Conservation (phyloP, 2,329 filamentous ascomycete species). For the Hansfordia pulvinata region DNA sequence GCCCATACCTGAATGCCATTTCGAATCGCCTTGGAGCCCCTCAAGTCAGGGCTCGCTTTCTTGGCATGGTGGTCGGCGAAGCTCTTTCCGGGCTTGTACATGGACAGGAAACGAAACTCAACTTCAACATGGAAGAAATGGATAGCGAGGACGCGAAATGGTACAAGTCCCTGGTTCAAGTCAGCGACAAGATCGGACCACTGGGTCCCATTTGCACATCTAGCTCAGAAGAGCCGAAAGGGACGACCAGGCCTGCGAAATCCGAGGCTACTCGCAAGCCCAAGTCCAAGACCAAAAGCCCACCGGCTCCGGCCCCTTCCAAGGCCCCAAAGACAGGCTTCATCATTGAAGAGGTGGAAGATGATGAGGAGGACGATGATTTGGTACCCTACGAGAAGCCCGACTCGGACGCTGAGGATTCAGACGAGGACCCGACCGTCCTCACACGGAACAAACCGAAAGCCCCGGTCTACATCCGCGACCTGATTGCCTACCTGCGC, state of each 20-base stretch:
- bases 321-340: conserved; percentile 24
- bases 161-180: conserved; percentile 53
- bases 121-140: conserved; percentile 74
- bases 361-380: conserved; percentile 50
- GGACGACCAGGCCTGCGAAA: conserved; percentile 9
- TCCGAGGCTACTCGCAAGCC: conserved; percentile 5
- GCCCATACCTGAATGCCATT: conserved; percentile 60
- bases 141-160: conserved; percentile 58
- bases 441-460: conserved; percentile 71
- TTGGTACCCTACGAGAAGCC: conserved; percentile 72
- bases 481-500: conserved; percentile 65
- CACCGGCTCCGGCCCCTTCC: conserved; percentile 9
- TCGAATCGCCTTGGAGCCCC: conserved; percentile 76
- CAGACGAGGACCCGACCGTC: conserved; percentile 82
- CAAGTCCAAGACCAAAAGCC: conserved; percentile 14
- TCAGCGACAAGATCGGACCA: conserved; percentile 50
- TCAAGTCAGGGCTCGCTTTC: conserved; percentile 60
- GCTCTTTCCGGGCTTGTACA: conserved; percentile 49
- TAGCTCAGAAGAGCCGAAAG: conserved; percentile 9
- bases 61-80: conserved; percentile 82
- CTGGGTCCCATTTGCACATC: conserved; percentile 40
- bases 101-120: conserved; percentile 58
- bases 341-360: conserved; percentile 53
- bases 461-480: conserved; percentile 81
- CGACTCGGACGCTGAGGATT: conserved; percentile 79